phyloP scores from a whole-genome alignment of 1,284 basidiomycete species.

The Leccinum subfulvum region DNA sequence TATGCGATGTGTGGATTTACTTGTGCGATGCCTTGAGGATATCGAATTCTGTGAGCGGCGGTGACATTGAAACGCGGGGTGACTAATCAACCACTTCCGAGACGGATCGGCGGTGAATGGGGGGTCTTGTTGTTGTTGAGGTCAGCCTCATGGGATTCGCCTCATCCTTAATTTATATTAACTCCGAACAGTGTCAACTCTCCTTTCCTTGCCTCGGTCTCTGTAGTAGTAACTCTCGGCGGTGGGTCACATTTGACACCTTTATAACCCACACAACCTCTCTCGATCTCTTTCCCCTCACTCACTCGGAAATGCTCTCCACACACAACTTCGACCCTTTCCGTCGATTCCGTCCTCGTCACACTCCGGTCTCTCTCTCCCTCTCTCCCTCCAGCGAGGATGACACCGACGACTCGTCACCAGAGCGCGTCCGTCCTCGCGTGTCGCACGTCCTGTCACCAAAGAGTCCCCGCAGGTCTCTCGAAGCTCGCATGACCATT shows the following conservation, averaged over 20 bases:
- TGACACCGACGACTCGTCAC: slow-evolving; percentile 29
- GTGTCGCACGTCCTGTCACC: slow-evolving; percentile 10
- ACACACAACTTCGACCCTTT: slow-evolving; percentile 14
- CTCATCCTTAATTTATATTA: background rate
- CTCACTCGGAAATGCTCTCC: slow-evolving; percentile 10
- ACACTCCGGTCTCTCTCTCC: background rate
- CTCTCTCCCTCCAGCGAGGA: slow-evolving; percentile 13
- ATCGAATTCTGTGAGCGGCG: slow-evolving; percentile 54
- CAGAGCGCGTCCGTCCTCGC: slow-evolving; percentile 7
- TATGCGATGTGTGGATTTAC: slow-evolving; percentile 33
- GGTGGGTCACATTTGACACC: background rate
- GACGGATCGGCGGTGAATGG: background rate
- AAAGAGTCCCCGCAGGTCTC: slow-evolving; percentile 3
- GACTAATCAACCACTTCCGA: background rate
- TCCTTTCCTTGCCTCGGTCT: slow-evolving; percentile 3
- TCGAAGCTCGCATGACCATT: background rate
- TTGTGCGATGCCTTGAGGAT: slow-evolving; percentile 64
- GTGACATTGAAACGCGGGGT: background rate
- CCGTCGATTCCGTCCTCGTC: slow-evolving; percentile 24
- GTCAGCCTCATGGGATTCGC: slow-evolving; percentile 29
- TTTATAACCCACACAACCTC: slow-evolving; percentile 8
- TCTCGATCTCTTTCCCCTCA: background rate
- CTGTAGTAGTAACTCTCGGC: slow-evolving; percentile 3
- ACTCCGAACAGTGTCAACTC: background rate
- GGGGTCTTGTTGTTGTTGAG: background rate